Base-by-base conservation (phyloP, 352 stramenopile genomes). In the Plasmopara viticola region DNA sequence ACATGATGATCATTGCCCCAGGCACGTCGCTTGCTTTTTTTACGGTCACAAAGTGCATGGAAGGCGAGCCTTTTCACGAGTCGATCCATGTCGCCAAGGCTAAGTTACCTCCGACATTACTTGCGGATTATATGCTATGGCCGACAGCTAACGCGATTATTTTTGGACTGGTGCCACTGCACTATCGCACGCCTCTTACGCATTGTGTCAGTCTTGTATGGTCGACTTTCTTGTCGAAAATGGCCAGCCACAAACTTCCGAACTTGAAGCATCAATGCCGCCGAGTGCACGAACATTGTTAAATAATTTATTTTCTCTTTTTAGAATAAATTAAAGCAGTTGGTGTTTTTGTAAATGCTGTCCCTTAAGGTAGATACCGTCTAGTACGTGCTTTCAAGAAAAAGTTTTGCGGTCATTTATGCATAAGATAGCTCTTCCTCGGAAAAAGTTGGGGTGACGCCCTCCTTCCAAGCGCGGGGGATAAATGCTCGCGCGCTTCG, bases 41-140 rank as follows among this genome's bases (percentile, higher is more conserved):
- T 51, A 73, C 65, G 8, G 51, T 51, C 20, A 68, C 48, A 10
- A 62, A 74, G 30, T 44, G 20, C 20, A 25, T 25, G 20, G 20
- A 25, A 25, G 20, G 20, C 20, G 20, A 68, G 31, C 50, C 57
- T 6, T 10, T 62, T 5, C 9, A 29, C 34, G 56, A 69, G 31
- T 66, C 56, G 15, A 51, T 69, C 18, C 45, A 70, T 51, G 44
- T 62, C 1, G 62, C 66, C 37, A 56, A 62, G 34, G 37, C 49
- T n/a, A 71, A 68, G 37, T 49, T 74, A 31, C 61, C 62, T 30
- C 59, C 55, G 18, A 68, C 65, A 15, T 52, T 74, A 30, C 49
- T 64, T 8, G 64, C 69, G 15, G 73, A 73, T 52, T 73, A 77
- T 51, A 69, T 62, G 60, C 39, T 74, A n/a, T 77, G 68, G 68